These are phyloP conservation scores for Tephrocybe sp. DNA, from an alignment of 768 basidiomycete species.

Conservation along the genomic window DNA sequence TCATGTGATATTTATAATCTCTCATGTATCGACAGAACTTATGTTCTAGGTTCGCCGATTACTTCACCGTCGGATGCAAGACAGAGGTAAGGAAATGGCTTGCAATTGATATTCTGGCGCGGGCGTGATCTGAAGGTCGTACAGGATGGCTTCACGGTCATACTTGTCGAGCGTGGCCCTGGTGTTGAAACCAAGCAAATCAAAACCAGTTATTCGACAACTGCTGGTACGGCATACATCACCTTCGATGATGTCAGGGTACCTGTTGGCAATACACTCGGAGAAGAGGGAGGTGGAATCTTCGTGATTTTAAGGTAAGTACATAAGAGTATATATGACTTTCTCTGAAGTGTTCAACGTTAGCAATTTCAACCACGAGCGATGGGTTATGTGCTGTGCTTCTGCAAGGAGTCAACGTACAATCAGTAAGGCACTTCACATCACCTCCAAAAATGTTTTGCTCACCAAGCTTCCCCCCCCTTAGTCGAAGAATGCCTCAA, in stretches of 20 bases:
- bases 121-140: constrained; percentile 32
- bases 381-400: constrained; percentile 69
- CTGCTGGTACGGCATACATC: constrained; percentile 85
- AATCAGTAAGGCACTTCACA: constrained; percentile 12
- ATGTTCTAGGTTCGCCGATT: constrained; percentile 45
- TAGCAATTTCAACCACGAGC: constrained; percentile 95
- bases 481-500: constrained; percentile 84
- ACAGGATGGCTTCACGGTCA: constrained; percentile 45
- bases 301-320: constrained; percentile 30
- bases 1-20: no score
- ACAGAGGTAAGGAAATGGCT: constrained; percentile 40
- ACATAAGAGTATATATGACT: background rate
- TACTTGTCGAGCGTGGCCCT: constrained; percentile 30
- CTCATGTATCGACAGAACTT: no score
- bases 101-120: constrained; percentile 39
- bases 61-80: constrained; percentile 73
- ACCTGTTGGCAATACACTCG: constrained; percentile 82
- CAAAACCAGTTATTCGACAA: constrained; percentile 68
- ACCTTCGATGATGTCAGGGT: constrained; percentile 85
- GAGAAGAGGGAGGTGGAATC: constrained; percentile 35
- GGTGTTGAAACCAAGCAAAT: constrained; percentile 76
- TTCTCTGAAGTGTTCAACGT: background rate
- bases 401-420: constrained; percentile 21
- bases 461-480: background rate
- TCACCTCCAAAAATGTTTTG: background rate